These are phyloP conservation scores for Entelexis sorbosivorans DNA, from an alignment of 1,139 yeast genomes.

Conservation along the genomic window DNA sequence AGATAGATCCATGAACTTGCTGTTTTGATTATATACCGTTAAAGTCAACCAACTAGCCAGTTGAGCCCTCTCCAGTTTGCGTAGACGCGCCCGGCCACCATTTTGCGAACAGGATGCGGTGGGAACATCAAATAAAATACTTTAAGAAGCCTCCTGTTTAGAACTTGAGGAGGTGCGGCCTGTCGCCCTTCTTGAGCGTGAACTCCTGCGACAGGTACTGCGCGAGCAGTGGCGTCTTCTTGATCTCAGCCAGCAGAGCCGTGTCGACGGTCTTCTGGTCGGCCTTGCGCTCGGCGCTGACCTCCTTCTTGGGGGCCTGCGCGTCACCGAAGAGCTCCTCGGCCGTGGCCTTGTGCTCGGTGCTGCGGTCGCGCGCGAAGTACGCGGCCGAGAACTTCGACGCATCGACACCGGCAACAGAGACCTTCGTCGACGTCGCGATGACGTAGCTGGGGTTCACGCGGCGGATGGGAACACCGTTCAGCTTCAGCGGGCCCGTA, in stretches of 20 bases:
- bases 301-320: slow-evolving; percentile 61
- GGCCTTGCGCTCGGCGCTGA: slow-evolving; percentile 90
- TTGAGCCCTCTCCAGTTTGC: slow-evolving; percentile 4
- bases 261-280: slow-evolving; percentile 97
- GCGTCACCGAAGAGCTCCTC: slow-evolving; percentile 95
- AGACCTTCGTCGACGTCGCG: slow-evolving; percentile 93
- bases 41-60: slow-evolving; percentile 1
- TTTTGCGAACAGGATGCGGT: slow-evolving; percentile 3
- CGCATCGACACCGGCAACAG: slow-evolving; percentile 70
- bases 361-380: slow-evolving; percentile 91
- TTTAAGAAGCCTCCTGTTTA: slow-evolving; percentile 34
- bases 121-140: slow-evolving; percentile 5
- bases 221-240: slow-evolving; percentile 95
- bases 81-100: slow-evolving; percentile 6
- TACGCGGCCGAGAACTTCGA: slow-evolving; percentile 90
- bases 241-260: slow-evolving; percentile 85
- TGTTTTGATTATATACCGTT: slow-evolving; percentile 5
- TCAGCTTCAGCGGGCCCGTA: slow-evolving; percentile 99
- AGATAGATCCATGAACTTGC: slow-evolving; percentile 4
- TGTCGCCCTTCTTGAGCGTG: slow-evolving; percentile 98
- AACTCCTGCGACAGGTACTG: slow-evolving; percentile 95
- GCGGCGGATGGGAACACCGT: slow-evolving; percentile 99
- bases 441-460: slow-evolving; percentile 98
- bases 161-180: slow-evolving; percentile 97
- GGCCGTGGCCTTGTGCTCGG: slow-evolving; percentile 54